Conservation (phyloP, 2,329 filamentous ascomycete species). For the Sclerotinia minor region DNA sequence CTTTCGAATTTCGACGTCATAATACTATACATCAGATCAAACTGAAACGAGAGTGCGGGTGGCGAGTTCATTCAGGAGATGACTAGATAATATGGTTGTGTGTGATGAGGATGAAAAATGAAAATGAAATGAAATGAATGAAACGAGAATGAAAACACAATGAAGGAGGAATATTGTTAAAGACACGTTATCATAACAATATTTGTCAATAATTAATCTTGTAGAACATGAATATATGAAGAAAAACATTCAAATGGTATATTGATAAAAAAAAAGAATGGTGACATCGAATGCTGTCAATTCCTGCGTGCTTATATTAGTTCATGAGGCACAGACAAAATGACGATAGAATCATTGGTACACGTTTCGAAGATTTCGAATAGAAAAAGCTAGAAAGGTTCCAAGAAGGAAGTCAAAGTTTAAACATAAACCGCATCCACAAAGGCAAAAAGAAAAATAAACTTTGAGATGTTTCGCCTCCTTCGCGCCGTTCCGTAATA, state of each 20-base stretch:
- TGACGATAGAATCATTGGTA: not conserved
- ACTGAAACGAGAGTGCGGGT: constrained; percentile 6
- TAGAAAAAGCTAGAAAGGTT: not conserved
- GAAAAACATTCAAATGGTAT: not conserved
- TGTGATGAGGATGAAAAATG: not conserved
- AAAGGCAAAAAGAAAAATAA: too few species aligned
- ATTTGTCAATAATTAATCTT: not conserved
- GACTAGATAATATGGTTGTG: not conserved
- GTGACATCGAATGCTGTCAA: constrained; percentile 13
- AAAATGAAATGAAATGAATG: not conserved
- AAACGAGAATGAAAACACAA: not conserved
- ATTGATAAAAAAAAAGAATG: not conserved
- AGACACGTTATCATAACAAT: not conserved
- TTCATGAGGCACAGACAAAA: not conserved
- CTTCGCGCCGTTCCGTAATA: not conserved
- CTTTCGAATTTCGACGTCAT: not conserved
- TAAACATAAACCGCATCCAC: too few species aligned
- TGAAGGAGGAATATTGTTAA: constrained; percentile 11
- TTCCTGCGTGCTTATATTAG: not conserved
- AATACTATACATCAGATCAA: constrained; percentile 2
- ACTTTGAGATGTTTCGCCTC: not conserved
- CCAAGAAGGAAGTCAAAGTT: not conserved
- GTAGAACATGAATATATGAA: constrained; percentile 6
- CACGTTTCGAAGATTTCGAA: not conserved
- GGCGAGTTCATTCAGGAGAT: not conserved